Percentiles rank a stretch among this genome's conserved stretches.
These are phyloP conservation scores for Primulina eburnea DNA, from an alignment of 257 asterid species.

Conservation along the genomic window DNA sequence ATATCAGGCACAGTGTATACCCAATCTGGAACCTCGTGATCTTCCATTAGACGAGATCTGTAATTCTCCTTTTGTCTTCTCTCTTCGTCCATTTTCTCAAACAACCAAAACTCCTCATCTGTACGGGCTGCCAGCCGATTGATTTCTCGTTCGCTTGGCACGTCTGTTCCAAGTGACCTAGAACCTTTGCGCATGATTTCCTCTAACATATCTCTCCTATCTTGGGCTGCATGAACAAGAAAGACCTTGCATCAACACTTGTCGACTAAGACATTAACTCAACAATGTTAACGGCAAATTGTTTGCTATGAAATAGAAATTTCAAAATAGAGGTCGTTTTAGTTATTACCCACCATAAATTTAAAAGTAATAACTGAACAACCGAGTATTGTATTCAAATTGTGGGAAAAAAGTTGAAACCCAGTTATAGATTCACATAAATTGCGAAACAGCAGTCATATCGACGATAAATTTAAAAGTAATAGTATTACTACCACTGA, in stretches of 20 bases:
- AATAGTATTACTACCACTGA: background rate
- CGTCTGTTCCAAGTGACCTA: constrained; percentile 85
- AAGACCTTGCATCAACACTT: background rate
- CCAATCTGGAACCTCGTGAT: constrained; percentile 98
- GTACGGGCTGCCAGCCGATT: constrained; percentile 95
- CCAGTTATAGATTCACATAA: background rate
- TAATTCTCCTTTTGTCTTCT: constrained; percentile 80
- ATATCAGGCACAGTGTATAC: constrained; percentile 56
- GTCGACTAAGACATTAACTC: background rate
- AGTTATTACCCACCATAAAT: background rate
- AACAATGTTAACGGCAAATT: background rate
- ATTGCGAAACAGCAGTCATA: background rate
- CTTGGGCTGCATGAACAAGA: constrained; percentile 70
- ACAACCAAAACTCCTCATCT: constrained; percentile 89
- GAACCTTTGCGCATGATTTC: constrained; percentile 96
- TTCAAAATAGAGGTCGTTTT: background rate
- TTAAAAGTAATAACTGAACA: background rate
- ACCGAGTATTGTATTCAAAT: background rate
- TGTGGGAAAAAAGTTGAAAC: background rate
- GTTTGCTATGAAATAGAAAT: background rate
- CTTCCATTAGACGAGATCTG: constrained; percentile 92
- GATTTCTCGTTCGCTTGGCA: constrained; percentile 96
- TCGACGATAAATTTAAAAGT: background rate
- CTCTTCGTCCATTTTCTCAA: constrained; percentile 97
- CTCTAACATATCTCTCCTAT: constrained; percentile 84